Conservation (phyloP, 805 yeast species). For the Saitoella complicata region DNA sequence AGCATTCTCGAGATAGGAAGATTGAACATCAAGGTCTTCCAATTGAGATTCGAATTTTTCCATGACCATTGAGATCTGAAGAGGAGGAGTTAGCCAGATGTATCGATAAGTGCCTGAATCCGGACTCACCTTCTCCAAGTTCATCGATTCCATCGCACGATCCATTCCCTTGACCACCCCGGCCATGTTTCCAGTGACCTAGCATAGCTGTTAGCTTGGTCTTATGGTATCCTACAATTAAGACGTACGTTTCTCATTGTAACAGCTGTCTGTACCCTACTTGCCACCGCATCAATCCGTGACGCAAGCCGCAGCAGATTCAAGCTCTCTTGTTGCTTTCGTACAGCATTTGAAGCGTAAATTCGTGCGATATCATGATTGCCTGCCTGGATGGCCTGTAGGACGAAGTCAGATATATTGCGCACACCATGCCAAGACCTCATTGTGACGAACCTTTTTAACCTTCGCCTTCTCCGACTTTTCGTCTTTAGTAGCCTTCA, state of each 20-base stretch:
- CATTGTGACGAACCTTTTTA: constrained; percentile 36
- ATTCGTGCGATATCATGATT: constrained; percentile 83
- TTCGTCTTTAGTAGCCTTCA: constrained; percentile 82
- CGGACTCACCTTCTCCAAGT: constrained; percentile 44
- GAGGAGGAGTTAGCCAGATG: not conserved
- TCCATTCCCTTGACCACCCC: constrained; percentile 92
- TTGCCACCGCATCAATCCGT: constrained; percentile 87
- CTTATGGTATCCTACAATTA: no score
- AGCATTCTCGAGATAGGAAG: constrained; percentile 82
- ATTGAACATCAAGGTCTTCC: constrained; percentile 86
- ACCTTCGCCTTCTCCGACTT: constrained; percentile 71
- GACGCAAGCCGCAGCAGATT: constrained; percentile 71
- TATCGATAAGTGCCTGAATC: not conserved
- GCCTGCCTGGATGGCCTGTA: constrained; percentile 57
- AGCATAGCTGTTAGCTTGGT: constrained; percentile 11
- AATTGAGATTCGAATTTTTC: constrained; percentile 93
- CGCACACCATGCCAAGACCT: not conserved
- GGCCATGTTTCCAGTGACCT: constrained; percentile 87
- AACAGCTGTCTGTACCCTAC: constrained; percentile 92
- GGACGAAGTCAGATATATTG: no score
- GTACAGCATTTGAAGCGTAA: constrained; percentile 89
- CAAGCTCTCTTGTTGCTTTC: constrained; percentile 75
- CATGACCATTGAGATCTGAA: constrained; percentile 78
- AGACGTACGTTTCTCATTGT: constrained; percentile 51
- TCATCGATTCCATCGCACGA: constrained; percentile 88